Conservation (phyloP, 1,284 basidiomycete genomes). For the Pascua guehoae region DNA sequence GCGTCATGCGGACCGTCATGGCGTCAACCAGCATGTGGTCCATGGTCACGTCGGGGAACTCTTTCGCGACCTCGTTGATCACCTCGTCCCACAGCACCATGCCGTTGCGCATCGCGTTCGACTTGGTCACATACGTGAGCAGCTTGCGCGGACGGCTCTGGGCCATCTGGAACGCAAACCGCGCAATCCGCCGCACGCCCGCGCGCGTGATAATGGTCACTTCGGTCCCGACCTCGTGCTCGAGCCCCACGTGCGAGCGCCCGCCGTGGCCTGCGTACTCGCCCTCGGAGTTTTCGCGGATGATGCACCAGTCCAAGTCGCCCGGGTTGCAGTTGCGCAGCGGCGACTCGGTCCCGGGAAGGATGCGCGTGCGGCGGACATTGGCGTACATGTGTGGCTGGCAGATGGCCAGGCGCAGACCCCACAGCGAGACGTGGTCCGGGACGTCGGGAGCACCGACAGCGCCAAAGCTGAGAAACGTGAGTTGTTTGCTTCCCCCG, state of each 20-base stretch:
- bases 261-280: too few relatives aligned
- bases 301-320: constrained; percentile 55
- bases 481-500: too few relatives aligned
- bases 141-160: constrained; percentile 53
- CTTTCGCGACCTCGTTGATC: constrained; percentile 72
- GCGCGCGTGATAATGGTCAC: too few relatives aligned
- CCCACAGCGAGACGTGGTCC: too few relatives aligned
- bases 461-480: too few relatives aligned
- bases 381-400: constrained; percentile 59
- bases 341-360: constrained; percentile 55
- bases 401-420: constrained; percentile 23
- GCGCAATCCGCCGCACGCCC: too few relatives aligned
- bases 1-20: constrained; percentile 78
- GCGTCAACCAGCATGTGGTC: constrained; percentile 93
- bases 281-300: constrained; percentile 49
- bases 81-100: constrained; percentile 91
- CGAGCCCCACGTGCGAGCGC: too few relatives aligned
- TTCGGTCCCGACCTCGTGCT: too few relatives aligned
- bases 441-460: too few relatives aligned
- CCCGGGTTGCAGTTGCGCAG: constrained; percentile 45
- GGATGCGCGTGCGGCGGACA: constrained; percentile 55
- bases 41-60: constrained; percentile 78
- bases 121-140: constrained; percentile 68
- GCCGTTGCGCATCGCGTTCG: constrained; percentile 86
- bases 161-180: constrained; percentile 59